Evolutionary conservation across 1,139 yeast species (phyloP).

Genomic region (Kazachstania sp.): DNA sequence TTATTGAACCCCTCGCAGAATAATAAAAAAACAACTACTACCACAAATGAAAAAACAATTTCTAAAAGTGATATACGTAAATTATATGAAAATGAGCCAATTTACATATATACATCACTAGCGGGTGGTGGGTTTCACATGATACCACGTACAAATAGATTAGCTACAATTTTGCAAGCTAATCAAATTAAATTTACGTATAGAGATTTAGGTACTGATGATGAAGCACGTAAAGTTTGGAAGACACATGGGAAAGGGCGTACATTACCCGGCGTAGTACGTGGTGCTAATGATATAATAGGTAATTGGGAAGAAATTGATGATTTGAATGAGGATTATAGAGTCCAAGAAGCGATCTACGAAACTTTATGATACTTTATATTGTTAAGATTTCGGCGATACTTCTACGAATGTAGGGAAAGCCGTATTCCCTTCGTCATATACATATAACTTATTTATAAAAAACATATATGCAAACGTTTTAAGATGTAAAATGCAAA

Average conservation of each 20-base stretch:
- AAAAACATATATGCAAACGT: too few species aligned
- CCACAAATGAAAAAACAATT: neutral
- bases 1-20: constrained; percentile 15
- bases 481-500: too few species aligned
- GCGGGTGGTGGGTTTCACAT: constrained; percentile 85
- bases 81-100: constrained; percentile 42
- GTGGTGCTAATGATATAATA: constrained; percentile 77
- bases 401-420: neutral
- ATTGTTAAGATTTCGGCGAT: neutral
- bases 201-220: constrained; percentile 77
- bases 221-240: constrained; percentile 81
- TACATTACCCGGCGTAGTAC: constrained; percentile 78
- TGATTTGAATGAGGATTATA: constrained; percentile 80
- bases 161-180: constrained; percentile 68
- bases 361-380: constrained; percentile 33
- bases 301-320: constrained; percentile 77
- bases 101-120: constrained; percentile 73
- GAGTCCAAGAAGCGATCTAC: constrained; percentile 49
- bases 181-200: constrained; percentile 60
- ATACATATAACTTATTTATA: too few species aligned
- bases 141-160: constrained; percentile 69
- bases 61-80: constrained; percentile 12
- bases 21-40: neutral
- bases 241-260: constrained; percentile 68
- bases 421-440: too few species aligned